Percentiles rank a stretch among this genome's conserved stretches.
These are phyloP conservation scores for Fusarium illudens DNA, from an alignment of 2,329 filamentous ascomycete species.

Conservation along the genomic window DNA sequence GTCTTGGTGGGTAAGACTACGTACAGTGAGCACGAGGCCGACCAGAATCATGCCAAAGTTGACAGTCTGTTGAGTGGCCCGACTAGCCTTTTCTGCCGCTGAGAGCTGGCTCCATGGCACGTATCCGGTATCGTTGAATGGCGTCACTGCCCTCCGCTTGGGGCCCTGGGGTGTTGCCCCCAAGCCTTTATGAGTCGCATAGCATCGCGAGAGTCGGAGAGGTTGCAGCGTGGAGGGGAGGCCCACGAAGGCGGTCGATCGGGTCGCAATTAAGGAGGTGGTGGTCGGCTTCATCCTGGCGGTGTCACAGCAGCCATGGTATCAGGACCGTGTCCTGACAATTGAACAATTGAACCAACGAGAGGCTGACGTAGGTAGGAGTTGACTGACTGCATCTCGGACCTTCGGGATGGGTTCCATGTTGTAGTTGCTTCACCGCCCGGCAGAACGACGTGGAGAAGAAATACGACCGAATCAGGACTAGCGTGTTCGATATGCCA, in stretches of 20 bases:
- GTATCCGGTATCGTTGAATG: conserved; percentile 85
- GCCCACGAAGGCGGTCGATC: conserved; percentile 43
- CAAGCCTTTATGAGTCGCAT: conserved; percentile 66
- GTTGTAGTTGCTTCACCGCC: conserved; percentile 46
- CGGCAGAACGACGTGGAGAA: conserved; percentile 47
- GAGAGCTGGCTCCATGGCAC: conserved; percentile 84
- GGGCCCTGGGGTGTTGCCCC: conserved; percentile 52
- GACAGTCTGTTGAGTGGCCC: conserved; percentile 89
- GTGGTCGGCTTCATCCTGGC: conserved; percentile 58
- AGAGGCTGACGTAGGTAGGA: neutral
- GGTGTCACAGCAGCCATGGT: conserved; percentile 49
- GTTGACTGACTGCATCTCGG: neutral
- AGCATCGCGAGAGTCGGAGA: conserved; percentile 56
- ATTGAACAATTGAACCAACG: neutral
- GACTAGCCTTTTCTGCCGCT: conserved; percentile 77
- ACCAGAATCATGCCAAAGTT: conserved; percentile 82
- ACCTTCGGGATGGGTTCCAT: neutral
- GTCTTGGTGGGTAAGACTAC: neutral
- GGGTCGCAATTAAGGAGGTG: conserved; percentile 49
- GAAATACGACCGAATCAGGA: conserved; percentile 42
- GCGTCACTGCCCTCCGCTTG: conserved; percentile 76
- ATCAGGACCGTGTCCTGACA: conserved; percentile 31
- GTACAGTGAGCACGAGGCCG: conserved; percentile 79
- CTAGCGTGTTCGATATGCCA: conserved; percentile 54
- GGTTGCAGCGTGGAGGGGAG: conserved; percentile 46